Percentiles rank a stretch among this genome's conserved stretches.
Conservation (phyloP, 2,329 filamentous ascomycete genomes). For the Ophiostoma tasmaniense region DNA sequence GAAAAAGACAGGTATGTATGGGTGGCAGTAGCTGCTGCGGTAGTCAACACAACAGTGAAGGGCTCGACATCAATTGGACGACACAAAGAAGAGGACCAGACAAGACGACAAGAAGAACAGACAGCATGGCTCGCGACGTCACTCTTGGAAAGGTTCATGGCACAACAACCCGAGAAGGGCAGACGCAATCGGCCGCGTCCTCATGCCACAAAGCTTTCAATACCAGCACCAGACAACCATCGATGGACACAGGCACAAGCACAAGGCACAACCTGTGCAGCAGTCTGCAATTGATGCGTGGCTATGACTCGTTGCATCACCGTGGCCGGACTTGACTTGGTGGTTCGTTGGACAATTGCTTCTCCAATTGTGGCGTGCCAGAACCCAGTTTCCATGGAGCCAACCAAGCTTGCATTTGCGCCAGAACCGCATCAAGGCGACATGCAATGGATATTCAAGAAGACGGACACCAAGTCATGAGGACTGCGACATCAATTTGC, state of each 20-base stretch:
- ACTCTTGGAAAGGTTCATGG: not conserved
- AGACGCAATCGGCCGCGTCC: not conserved
- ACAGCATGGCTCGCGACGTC: not conserved
- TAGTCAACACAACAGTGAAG: not conserved
- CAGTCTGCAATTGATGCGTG: not conserved
- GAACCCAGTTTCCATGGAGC: not conserved
- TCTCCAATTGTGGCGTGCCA: not conserved
- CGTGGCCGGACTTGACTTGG: not conserved
- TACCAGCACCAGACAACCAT: not conserved
- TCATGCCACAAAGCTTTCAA: not conserved
- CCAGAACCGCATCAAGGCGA: not conserved
- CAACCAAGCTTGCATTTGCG: not conserved
- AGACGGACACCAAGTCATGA: not conserved
- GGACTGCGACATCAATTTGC: not conserved
- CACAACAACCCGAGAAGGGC: not conserved
- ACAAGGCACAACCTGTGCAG: not conserved
- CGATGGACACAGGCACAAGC: not conserved
- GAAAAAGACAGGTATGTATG: slow-evolving; percentile 3
- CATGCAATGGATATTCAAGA: not conserved
- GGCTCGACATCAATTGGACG: not conserved
- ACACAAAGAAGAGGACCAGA: not conserved
- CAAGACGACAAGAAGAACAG: not conserved
- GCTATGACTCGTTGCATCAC: not conserved
- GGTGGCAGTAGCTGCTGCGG: not conserved
- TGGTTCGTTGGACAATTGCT: not conserved